Evolutionary conservation across 768 basidiomycete genomes (phyloP).

Genomic region (Lactarius quietus): DNA sequence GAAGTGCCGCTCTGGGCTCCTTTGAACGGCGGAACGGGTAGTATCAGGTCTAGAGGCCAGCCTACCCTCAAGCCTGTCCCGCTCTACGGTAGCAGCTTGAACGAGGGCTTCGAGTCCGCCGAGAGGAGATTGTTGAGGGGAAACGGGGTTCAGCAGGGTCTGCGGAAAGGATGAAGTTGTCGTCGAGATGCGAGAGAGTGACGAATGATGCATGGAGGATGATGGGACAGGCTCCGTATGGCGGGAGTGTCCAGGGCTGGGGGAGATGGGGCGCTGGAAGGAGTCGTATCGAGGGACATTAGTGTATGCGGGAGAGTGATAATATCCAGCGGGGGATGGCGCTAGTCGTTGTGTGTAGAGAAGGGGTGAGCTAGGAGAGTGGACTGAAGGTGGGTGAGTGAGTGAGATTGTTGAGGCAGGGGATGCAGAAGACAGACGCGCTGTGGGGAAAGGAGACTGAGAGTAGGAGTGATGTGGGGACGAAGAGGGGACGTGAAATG

Average conservation of each 20-base stretch:
- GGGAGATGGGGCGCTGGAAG: constrained; percentile 13
- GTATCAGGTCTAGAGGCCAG: constrained; percentile 7
- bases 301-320: constrained; percentile 10
- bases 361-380: constrained; percentile 13
- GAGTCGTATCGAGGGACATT: constrained; percentile 8
- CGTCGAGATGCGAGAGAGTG: constrained; percentile 18
- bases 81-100: constrained; percentile 66
- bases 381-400: constrained; percentile 12
- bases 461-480: constrained; percentile 18
- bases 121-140: constrained; percentile 29
- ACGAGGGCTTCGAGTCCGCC: constrained; percentile 62
- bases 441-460: constrained; percentile 15
- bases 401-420: constrained; percentile 17
- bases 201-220: constrained; percentile 9
- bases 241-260: constrained; percentile 13
- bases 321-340: constrained; percentile 8
- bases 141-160: constrained; percentile 26
- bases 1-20: constrained; percentile 14
- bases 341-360: constrained; percentile 18
- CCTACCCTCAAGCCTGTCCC: constrained; percentile 44
- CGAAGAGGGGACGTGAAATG: constrained; percentile 7
- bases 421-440: constrained; percentile 17
- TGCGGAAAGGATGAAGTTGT: constrained; percentile 24
- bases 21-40: constrained; percentile 9
- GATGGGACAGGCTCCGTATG: constrained; percentile 16